phyloP scores from a whole-genome alignment of 495 filamentous ascomycete genomes.

The Bryoglossum gracile region DNA sequence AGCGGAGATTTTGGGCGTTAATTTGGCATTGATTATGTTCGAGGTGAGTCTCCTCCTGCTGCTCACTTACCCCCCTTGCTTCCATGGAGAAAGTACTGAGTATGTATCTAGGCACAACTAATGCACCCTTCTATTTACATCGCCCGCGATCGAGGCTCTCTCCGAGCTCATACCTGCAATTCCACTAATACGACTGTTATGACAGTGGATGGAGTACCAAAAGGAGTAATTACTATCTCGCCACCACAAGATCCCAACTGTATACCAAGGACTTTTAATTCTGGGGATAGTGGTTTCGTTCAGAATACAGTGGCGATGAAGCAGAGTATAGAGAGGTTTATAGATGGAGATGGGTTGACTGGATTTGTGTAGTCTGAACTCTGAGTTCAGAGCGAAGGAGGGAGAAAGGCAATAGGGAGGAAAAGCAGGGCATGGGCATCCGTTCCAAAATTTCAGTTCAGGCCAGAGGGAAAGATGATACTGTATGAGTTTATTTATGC shows the following conservation, averaged over 20 bases:
- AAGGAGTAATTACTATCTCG: neutral
- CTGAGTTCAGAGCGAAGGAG: no score
- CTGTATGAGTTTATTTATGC: no score
- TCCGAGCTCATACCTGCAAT: neutral
- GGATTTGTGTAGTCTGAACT: no score
- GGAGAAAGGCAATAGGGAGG: no score
- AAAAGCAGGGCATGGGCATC: no score
- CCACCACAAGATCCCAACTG: neutral
- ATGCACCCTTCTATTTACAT: constrained; percentile 10
- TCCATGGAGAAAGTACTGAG: no score
- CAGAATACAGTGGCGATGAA: constrained; percentile 5
- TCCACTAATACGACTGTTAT: neutral
- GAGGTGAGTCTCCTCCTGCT: constrained; percentile 25
- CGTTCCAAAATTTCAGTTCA: no score
- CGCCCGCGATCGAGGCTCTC: constrained; percentile 5
- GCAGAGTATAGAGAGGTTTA: neutral
- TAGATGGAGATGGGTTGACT: neutral
- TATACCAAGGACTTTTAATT: neutral
- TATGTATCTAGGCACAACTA: constrained; percentile 4
- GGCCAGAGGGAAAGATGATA: no score
- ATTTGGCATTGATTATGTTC: constrained; percentile 38
- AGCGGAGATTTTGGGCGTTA: constrained; percentile 37
- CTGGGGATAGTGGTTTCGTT: neutral
- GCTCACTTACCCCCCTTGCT: no score
- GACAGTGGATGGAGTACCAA: neutral